phyloP scores from a whole-genome alignment of 768 basidiomycete species.

The Leccinum pellstonianum region DNA sequence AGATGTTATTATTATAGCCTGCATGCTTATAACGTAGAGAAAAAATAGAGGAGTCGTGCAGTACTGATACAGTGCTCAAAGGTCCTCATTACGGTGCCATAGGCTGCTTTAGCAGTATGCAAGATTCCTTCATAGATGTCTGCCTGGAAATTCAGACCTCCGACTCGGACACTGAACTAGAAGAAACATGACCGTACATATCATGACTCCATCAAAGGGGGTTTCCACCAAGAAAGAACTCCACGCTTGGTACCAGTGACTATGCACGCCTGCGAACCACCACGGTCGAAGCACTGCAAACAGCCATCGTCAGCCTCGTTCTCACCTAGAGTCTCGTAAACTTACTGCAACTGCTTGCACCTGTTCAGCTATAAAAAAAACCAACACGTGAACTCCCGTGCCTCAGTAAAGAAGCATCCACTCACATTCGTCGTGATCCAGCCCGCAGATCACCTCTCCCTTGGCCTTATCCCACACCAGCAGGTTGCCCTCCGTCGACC shows the following conservation, averaged over 20 bases:
- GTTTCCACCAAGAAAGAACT: slow-evolving; percentile 56
- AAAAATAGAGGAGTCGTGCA: slow-evolving; percentile 14
- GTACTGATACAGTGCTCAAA: slow-evolving; percentile 35
- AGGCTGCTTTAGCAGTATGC: slow-evolving; percentile 31
- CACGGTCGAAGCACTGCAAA: slow-evolving; percentile 47
- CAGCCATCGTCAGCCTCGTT: slow-evolving; percentile 27
- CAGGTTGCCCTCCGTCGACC: slow-evolving; percentile 50
- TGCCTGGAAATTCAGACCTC: slow-evolving; percentile 14
- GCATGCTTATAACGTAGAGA: slow-evolving; percentile 24
- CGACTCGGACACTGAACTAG: no score
- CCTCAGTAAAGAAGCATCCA: not conserved
- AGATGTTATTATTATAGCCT: slow-evolving; percentile 21
- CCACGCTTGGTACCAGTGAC: slow-evolving; percentile 59
- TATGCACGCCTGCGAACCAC: slow-evolving; percentile 38
- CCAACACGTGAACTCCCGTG: slow-evolving; percentile 9
- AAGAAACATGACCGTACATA: slow-evolving; percentile 21
- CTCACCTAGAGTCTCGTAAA: not conserved
- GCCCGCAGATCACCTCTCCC: slow-evolving; percentile 52
- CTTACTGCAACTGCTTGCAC: slow-evolving; percentile 38
- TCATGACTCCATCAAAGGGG: slow-evolving; percentile 29
- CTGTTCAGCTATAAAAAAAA: slow-evolving; percentile 25
- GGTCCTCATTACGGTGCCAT: slow-evolving; percentile 29
- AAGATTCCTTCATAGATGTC: slow-evolving; percentile 25
- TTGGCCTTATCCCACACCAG: slow-evolving; percentile 63
- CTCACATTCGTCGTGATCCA: slow-evolving; percentile 62